A percentile compares a stretch with the other conserved stretches of the same genome.
Evolutionary conservation across 2,329 filamentous ascomycete species (phyloP).

Genomic region (Macrophomina pseudophaseolina): DNA sequence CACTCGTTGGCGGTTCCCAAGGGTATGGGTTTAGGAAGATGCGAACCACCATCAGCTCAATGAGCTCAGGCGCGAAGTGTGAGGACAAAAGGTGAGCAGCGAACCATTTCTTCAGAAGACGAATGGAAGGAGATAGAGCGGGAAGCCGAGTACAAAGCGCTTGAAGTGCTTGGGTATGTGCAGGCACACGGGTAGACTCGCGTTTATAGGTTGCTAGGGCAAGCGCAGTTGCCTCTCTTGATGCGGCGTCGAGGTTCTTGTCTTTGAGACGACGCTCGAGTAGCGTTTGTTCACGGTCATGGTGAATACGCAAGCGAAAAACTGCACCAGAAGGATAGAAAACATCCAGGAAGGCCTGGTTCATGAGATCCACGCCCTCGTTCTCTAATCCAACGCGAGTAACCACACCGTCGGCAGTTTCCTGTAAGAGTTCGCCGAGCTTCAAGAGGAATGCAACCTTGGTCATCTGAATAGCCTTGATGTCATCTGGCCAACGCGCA

Average conservation of each 20-base stretch:
- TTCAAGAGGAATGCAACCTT: conserved; percentile 86
- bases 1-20: conserved; percentile 77
- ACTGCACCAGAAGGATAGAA: conserved; percentile 71
- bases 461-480: conserved; percentile 88
- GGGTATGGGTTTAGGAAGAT: conserved; percentile 83
- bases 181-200: conserved; percentile 71
- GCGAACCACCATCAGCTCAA: conserved; percentile 81
- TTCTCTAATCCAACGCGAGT: conserved; percentile 84
- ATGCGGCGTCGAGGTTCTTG: conserved; percentile 67
- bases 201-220: conserved; percentile 75
- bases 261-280: conserved; percentile 80
- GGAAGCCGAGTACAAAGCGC: conserved; percentile 81
- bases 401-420: conserved; percentile 63
- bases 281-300: conserved; percentile 82
- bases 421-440: conserved; percentile 73
- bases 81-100: conserved; percentile 76
- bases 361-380: conserved; percentile 68
- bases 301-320: conserved; percentile 86
- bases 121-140: conserved; percentile 79
- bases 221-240: conserved; percentile 70
- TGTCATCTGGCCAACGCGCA: conserved; percentile 88
- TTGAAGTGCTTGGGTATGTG: conserved; percentile 81
- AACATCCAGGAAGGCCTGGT: conserved; percentile 83
- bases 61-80: conserved; percentile 78
- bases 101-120: conserved; percentile 90